A percentile compares a stretch with the other conserved stretches of the same genome.
phyloP scores from a whole-genome alignment of 306 rosid species.

The Coriaria nepalensis region DNA sequence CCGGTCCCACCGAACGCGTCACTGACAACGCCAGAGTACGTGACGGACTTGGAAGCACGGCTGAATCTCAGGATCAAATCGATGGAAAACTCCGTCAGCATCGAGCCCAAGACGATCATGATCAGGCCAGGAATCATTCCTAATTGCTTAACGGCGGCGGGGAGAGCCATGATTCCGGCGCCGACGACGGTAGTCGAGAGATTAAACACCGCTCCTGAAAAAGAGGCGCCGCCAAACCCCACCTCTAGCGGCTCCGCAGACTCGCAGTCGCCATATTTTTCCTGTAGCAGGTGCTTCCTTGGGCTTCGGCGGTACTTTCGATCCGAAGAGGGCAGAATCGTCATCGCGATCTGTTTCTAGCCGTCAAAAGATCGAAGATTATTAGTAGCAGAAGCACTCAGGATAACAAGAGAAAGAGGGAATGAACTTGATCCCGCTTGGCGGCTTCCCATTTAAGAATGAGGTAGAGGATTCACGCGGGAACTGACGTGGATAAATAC shows the following conservation, averaged over 20 bases:
- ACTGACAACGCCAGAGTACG: constrained; percentile 39
- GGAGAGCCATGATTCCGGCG: constrained; percentile 73
- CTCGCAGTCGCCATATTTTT: constrained; percentile 19
- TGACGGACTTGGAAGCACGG: constrained; percentile 40
- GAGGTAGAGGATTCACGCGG: constrained; percentile 9
- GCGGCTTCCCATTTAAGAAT: not conserved
- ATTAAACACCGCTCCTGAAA: constrained; percentile 51
- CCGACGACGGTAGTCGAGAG: constrained; percentile 61
- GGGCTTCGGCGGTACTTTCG: constrained; percentile 41
- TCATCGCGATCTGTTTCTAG: constrained; percentile 9
- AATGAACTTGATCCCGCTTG: no score
- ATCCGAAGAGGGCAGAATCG: constrained; percentile 18
- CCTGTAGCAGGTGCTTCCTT: constrained; percentile 15
- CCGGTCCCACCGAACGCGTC: constrained; percentile 46
- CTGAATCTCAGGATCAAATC: constrained; percentile 40
- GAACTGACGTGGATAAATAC: not conserved
- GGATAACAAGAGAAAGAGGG: not conserved
- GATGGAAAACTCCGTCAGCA: constrained; percentile 42
- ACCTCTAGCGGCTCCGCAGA: not conserved
- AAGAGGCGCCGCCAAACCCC: constrained; percentile 38
- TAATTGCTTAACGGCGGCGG: constrained; percentile 44
- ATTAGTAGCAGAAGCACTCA: not conserved
- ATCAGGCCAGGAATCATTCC: constrained; percentile 39
- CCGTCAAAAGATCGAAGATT: not conserved
- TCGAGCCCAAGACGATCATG: constrained; percentile 32